A percentile compares a stretch with the other conserved stretches of the same genome.
Conservation (phyloP, 164 flowering plant genomes). For the Paratinospora sagittata region DNA sequence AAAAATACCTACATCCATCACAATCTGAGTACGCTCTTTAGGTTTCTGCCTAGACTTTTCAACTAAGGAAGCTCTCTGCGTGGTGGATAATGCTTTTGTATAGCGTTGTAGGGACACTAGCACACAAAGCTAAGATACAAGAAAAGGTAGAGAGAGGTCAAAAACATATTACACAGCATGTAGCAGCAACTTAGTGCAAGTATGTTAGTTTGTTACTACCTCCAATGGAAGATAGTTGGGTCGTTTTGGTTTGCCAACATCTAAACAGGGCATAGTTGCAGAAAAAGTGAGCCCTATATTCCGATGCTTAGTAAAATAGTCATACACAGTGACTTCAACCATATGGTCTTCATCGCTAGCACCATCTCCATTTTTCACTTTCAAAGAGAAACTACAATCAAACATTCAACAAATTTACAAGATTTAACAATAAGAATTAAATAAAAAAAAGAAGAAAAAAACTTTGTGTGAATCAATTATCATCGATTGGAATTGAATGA, state of each 20-base stretch:
- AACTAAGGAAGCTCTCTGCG: constrained; percentile 54
- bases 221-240: constrained; percentile 59
- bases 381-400: constrained; percentile 50
- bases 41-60: constrained; percentile 82
- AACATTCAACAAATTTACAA: neutral
- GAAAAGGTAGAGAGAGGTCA: constrained; percentile 2
- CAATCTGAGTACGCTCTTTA: constrained; percentile 38
- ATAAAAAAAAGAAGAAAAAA: neutral
- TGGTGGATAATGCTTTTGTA: constrained; percentile 53
- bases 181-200: neutral
- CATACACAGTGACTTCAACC: constrained; percentile 54
- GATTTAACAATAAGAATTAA: neutral
- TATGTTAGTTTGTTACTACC: constrained; percentile 29
- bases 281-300: constrained; percentile 42
- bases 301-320: constrained; percentile 48
- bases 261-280: constrained; percentile 65
- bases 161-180: neutral
- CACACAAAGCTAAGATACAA: constrained; percentile 44
- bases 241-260: constrained; percentile 68
- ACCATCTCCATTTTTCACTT: constrained; percentile 32
- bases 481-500: neutral
- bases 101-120: constrained; percentile 67
- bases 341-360: constrained; percentile 29
- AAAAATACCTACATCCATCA: constrained; percentile 43
- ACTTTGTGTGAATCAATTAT: neutral